Conservation (phyloP, 371 early-diverging fungal species). For the Smittium mucronatum region DNA sequence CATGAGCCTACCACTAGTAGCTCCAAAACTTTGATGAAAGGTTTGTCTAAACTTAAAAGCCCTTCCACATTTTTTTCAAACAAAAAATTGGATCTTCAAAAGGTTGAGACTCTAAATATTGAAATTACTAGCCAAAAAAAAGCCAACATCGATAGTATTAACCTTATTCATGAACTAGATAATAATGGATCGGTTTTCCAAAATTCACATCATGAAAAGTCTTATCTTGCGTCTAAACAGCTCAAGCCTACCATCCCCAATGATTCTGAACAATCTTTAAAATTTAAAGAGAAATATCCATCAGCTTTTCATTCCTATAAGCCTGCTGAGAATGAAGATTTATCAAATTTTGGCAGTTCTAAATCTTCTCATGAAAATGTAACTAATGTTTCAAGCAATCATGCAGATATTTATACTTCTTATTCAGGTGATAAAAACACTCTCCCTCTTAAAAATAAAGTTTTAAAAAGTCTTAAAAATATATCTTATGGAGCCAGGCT, state of each 20-base stretch:
- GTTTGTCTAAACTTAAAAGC: not conserved
- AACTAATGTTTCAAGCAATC: not conserved
- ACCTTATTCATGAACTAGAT: too few species aligned
- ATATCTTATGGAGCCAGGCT: too few species aligned
- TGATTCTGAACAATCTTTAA: not conserved
- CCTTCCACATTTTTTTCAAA: not conserved
- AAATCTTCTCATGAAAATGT: not conserved
- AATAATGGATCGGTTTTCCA: too few species aligned
- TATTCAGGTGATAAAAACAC: not conserved
- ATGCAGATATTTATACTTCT: not conserved
- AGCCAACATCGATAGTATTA: too few species aligned
- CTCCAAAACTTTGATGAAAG: not conserved
- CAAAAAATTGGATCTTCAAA: not conserved
- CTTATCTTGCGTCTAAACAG: not conserved
- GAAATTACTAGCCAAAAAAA: too few species aligned
- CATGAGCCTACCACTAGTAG: too few species aligned
- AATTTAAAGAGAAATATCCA: not conserved
- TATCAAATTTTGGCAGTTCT: not conserved
- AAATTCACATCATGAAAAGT: too few species aligned
- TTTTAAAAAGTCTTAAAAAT: too few species aligned
- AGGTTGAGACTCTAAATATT: too few species aligned
- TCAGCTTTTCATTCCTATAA: not conserved
- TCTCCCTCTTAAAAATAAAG: not conserved
- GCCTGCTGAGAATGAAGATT: not conserved
- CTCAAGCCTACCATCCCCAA: not conserved